phyloP scores from a whole-genome alignment of 140 eudicot genomes.

The Stevia rebaudiana region DNA sequence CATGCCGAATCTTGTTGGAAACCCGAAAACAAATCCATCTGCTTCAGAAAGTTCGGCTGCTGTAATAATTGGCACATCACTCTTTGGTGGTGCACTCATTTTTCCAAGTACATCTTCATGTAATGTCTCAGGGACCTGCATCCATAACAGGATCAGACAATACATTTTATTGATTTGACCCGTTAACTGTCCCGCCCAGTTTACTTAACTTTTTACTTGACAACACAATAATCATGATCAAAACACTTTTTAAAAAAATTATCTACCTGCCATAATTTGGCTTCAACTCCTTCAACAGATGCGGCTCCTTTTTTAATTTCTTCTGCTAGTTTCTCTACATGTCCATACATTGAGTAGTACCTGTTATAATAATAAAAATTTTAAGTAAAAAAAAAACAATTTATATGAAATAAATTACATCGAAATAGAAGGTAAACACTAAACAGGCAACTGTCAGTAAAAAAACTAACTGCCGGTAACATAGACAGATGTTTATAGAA shows the following conservation, averaged over 20 bases:
- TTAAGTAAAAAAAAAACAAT: too few relatives aligned
- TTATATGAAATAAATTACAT: too few relatives aligned
- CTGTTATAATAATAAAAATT: too few relatives aligned
- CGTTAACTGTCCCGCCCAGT: too few relatives aligned
- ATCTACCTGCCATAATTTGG: constrained; percentile 78
- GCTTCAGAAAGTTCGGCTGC: constrained; percentile 53
- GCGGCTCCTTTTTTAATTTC: constrained; percentile 85
- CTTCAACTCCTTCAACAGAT: constrained; percentile 92
- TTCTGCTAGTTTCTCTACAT: constrained; percentile 79
- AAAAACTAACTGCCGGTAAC: too few relatives aligned
- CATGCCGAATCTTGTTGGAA: constrained; percentile 68
- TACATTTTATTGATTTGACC: neutral
- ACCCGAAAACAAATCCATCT: constrained; percentile 60
- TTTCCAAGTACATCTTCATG: constrained; percentile 51
- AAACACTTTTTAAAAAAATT: neutral
- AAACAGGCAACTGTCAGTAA: too few relatives aligned
- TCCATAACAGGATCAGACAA: neutral
- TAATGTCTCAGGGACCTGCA: constrained; percentile 57
- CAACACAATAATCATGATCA: neutral
- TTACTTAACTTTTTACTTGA: too few relatives aligned
- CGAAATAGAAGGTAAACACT: too few relatives aligned
- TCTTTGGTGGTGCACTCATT: constrained; percentile 66
- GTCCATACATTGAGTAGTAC: constrained; percentile 92
- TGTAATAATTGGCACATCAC: constrained; percentile 51
- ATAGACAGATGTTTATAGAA: too few relatives aligned